Evolutionary conservation across 2,329 filamentous ascomycete species (phyloP).

Genomic region (Hymenoscyphus occultus): DNA sequence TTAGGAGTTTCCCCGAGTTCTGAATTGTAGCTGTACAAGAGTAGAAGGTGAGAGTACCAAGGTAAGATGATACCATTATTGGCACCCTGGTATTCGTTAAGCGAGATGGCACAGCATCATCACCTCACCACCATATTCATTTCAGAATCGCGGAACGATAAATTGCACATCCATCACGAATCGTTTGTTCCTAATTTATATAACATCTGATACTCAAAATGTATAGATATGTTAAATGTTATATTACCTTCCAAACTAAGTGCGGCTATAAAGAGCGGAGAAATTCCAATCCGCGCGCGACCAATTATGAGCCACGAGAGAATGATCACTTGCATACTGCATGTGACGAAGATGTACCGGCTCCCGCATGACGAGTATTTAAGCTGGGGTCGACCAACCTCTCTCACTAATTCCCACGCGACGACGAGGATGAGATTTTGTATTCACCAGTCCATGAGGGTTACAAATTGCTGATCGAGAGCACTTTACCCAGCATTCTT

Average conservation of each 20-base stretch:
- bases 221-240: background rate
- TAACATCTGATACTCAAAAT: too few relatives aligned
- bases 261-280: background rate
- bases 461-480: background rate
- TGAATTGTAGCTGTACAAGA: background rate
- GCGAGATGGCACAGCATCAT: background rate
- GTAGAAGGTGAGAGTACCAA: background rate
- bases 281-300: background rate
- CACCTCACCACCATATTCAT: too few relatives aligned
- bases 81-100: background rate
- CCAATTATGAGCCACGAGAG: background rate
- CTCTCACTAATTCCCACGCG: background rate
- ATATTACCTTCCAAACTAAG: background rate
- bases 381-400: background rate
- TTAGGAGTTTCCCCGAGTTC: too few relatives aligned
- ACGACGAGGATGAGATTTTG: background rate
- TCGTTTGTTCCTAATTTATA: too few relatives aligned
- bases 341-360: background rate
- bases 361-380: slow-evolving; percentile 1
- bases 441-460: background rate
- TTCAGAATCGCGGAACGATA: too few relatives aligned
- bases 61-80: background rate
- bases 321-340: background rate
- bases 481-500: background rate
- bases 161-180: too few relatives aligned